Percentiles rank a stretch among this genome's conserved stretches.
Evolutionary conservation across 306 rosid genomes (phyloP).

Genomic region (Ochetophila trinervis): DNA sequence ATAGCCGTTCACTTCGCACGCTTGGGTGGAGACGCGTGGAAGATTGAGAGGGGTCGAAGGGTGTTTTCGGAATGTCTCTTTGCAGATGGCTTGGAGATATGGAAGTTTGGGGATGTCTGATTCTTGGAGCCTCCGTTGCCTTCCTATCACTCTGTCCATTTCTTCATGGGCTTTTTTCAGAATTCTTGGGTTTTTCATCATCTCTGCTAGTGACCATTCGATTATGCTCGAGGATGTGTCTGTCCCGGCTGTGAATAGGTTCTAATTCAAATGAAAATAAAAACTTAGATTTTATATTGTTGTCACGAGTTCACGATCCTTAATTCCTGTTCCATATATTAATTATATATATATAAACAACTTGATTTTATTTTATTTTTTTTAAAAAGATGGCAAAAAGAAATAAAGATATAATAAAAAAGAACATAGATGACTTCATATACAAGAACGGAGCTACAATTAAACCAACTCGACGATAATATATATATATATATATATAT

Average conservation of each 20-base stretch:
- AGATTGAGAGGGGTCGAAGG: constrained; percentile 50
- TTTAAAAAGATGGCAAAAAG: no score
- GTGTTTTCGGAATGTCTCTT: constrained; percentile 43
- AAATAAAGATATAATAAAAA: no score
- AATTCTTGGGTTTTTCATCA: constrained; percentile 37
- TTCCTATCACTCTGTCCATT: constrained; percentile 42
- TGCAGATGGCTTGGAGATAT: constrained; percentile 42
- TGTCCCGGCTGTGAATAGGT: constrained; percentile 47
- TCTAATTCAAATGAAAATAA: constrained; percentile 21
- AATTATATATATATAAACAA: no score
- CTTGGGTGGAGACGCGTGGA: constrained; percentile 31
- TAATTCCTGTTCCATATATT: no score
- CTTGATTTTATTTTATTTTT: no score
- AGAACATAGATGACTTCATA: no score
- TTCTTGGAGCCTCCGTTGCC: constrained; percentile 27
- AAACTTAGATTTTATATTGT: no score
- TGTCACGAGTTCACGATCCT: no score
- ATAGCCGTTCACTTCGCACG: constrained; percentile 44
- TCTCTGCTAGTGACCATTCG: constrained; percentile 48
- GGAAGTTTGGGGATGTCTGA: constrained; percentile 37
- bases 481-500: no score
- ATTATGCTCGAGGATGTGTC: constrained; percentile 49
- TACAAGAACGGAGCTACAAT: no score
- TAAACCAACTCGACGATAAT: no score
- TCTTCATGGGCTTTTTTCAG: constrained; percentile 37